Conservation (phyloP, 2,329 filamentous ascomycete species). For the Colletotrichum higginsianum region DNA sequence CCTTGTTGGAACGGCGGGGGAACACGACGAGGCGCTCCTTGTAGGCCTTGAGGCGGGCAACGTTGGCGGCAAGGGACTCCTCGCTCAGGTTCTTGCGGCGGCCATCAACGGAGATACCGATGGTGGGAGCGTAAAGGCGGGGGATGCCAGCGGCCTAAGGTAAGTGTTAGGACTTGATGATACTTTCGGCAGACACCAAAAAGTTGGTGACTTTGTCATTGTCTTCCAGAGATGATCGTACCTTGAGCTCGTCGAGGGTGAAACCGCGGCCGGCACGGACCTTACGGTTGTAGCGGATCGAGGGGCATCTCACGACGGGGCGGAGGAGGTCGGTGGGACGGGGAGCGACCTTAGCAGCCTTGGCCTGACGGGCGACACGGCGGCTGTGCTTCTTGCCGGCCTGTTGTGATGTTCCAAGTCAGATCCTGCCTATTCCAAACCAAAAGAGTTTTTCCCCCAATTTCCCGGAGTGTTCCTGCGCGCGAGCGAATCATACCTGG, state of each 20-base stretch:
- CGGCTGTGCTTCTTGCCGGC: conserved; percentile 96
- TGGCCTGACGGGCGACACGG: conserved; percentile 90
- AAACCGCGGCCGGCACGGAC: conserved; percentile 97
- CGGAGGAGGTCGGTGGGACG: conserved; percentile 97
- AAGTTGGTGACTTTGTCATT: background rate
- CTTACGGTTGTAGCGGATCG: conserved; percentile 99
- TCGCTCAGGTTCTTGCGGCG: conserved; percentile 98
- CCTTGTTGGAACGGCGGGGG: conserved; percentile 93
- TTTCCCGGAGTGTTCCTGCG: conserved; percentile 40
- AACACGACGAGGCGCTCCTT: conserved; percentile 96
- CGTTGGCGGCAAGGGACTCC: conserved; percentile 95
- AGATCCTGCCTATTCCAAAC: conserved; percentile 34
- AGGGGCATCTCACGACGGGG: conserved; percentile 97
- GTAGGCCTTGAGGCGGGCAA: conserved; percentile 98
- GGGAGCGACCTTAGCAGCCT: conserved; percentile 95
- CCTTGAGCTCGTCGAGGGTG: conserved; percentile 98
- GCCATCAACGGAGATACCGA: conserved; percentile 97
- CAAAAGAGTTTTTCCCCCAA: conserved; percentile 42
- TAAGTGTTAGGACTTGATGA: conserved; percentile 23
- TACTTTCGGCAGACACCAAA: background rate
- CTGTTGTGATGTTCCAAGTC: conserved; percentile 62
- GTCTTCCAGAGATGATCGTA: conserved; percentile 60
- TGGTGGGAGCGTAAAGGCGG: conserved; percentile 93
- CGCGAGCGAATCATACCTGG: conserved; percentile 78
- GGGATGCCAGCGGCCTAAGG: conserved; percentile 91